phyloP scores from a whole-genome alignment of 108 stramenopile species.

The Skeletonema grethae region DNA sequence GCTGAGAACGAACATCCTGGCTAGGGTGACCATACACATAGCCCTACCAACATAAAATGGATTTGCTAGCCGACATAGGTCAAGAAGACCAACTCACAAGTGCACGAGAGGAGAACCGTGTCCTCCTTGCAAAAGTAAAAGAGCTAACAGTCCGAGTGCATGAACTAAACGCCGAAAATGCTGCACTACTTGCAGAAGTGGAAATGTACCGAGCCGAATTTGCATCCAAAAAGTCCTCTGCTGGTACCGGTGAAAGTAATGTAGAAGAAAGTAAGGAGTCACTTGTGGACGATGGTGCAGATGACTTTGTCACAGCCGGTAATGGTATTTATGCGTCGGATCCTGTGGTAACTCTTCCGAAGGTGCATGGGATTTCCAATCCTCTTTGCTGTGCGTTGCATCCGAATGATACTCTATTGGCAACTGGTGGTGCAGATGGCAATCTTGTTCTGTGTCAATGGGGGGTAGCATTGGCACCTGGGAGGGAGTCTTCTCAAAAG shows the following conservation, averaged over 20 bases:
- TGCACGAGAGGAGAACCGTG: conserved; percentile 75
- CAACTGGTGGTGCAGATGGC: conserved; percentile 81
- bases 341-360: conserved; percentile 50
- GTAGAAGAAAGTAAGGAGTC: conserved; percentile 25
- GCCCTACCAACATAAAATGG: conserved; percentile 78
- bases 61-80: conserved; percentile 82
- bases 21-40: too few species aligned
- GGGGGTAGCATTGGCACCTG: conserved; percentile 61
- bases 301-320: conserved; percentile 76
- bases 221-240: conserved; percentile 11
- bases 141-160: conserved; percentile 56
- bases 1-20: too few species aligned
- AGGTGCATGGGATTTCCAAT: conserved; percentile 68
- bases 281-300: conserved; percentile 25
- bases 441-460: conserved; percentile 56
- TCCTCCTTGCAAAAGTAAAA: conserved; percentile 74
- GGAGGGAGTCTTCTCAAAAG: conserved; percentile 35
- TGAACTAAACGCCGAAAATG: conserved; percentile 65
- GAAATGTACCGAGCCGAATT: conserved; percentile 77
- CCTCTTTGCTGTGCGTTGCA: conserved; percentile 68
- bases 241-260: background rate
- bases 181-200: conserved; percentile 72
- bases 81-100: conserved; percentile 78
- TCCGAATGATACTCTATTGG: conserved; percentile 66
- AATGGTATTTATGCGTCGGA: conserved; percentile 60